Percentiles rank a stretch among this genome's conserved stretches.
Evolutionary conservation across 2,329 filamentous ascomycete genomes (phyloP).

Genomic region (Aspergillus bombycis): DNA sequence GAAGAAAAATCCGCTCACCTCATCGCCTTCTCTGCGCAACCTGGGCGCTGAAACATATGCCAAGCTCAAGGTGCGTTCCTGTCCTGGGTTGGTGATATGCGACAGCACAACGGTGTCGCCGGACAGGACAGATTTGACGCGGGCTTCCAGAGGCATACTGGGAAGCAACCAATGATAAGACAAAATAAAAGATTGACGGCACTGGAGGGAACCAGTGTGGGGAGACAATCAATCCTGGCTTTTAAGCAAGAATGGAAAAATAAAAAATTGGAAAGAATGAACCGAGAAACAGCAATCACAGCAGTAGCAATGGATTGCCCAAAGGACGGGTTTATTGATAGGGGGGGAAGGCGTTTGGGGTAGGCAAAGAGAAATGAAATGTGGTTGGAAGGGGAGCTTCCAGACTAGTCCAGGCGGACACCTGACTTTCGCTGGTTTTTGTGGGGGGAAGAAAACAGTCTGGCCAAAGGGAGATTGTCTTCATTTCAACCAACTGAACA

Average conservation of each 20-base stretch:
- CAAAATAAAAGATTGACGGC: conserved; percentile 9
- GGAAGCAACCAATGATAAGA: conserved; percentile 17
- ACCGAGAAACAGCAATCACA: conserved; percentile 13
- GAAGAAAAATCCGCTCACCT: conserved; percentile 52
- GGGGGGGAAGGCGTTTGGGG: conserved; percentile 9
- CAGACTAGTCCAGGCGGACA: conserved; percentile 28
- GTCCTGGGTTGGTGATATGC: conserved; percentile 76
- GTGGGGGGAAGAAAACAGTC: conserved; percentile 17
- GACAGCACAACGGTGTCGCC: conserved; percentile 88
- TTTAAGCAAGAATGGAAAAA: conserved; percentile 9
- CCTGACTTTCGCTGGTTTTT: conserved; percentile 25
- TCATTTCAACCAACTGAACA: not conserved
- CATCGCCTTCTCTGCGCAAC: conserved; percentile 84
- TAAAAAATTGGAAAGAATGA: conserved; percentile 13
- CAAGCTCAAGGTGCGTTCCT: conserved; percentile 85
- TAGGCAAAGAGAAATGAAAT: conserved; percentile 29
- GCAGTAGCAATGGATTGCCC: conserved; percentile 6
- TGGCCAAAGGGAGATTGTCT: not conserved
- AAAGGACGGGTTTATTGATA: conserved; percentile 3
- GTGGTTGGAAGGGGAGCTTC: conserved; percentile 30
- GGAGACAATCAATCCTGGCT: conserved; percentile 6
- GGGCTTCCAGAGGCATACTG: conserved; percentile 57
- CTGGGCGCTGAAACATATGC: conserved; percentile 91
- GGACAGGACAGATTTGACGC: conserved; percentile 91
- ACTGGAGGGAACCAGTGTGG: conserved; percentile 10